A percentile compares a stretch with the other conserved stretches of the same genome.
Evolutionary conservation across 139 green algal genomes (phyloP).

Genomic region (Coelastrella sp.): DNA sequence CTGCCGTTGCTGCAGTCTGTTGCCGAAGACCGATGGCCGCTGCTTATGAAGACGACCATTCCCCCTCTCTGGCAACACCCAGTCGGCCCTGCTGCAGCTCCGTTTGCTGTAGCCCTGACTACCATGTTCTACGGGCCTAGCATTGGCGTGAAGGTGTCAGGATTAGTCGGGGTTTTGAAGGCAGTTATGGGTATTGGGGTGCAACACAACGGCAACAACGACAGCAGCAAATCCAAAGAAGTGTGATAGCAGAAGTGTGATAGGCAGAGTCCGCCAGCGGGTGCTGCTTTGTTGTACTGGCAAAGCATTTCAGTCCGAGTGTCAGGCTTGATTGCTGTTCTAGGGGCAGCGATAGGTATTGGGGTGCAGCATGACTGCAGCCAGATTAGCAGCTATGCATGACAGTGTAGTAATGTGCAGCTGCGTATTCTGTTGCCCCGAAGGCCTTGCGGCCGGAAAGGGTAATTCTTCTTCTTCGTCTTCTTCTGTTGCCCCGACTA

Average conservation of each 20-base stretch:
- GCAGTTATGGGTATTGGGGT: conserved; percentile 22
- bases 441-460: no score
- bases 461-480: no score
- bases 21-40: conserved; percentile 84
- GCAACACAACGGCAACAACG: neutral
- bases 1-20: conserved; percentile 73
- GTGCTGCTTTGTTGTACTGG: no score
- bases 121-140: conserved; percentile 91
- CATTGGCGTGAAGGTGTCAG: conserved; percentile 33
- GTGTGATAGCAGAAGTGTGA: no score
- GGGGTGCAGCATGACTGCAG: no score
- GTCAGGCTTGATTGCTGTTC: no score
- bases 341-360: no score
- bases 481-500: no score
- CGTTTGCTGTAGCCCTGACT: conserved; percentile 85
- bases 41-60: conserved; percentile 91
- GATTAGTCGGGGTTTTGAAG: conserved; percentile 26
- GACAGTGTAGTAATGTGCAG: no score
- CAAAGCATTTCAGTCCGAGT: no score
- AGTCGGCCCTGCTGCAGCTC: conserved; percentile 67
- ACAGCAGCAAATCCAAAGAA: neutral
- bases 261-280: neutral
- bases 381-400: no score
- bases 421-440: no score
- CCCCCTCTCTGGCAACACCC: conserved; percentile 81